Evolutionary conservation across 108 stramenopile genomes (phyloP), one percentile per base, ranked within the genome.

Genomic region (Cyclotella choctawhatcheeana): DNA sequence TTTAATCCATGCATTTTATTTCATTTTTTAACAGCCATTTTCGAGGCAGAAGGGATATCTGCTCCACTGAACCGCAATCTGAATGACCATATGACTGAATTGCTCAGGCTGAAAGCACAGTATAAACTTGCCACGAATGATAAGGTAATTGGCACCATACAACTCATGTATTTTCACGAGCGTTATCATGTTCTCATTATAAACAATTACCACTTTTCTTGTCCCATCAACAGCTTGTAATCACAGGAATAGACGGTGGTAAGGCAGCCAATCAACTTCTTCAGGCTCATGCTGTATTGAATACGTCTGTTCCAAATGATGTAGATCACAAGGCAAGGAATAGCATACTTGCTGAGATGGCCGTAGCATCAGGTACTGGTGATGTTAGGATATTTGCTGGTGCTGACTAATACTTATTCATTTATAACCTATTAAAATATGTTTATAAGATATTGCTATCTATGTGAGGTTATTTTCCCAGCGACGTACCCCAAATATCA

Each of bases 401-500:
- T 0, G 17, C 1, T 47, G 51, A 17, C 29, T n/a, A n/a, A n/a
- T n/a, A n/a, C n/a, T n/a, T n/a, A n/a, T n/a, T n/a, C n/a, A n/a
- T n/a, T n/a, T n/a, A n/a, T n/a, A n/a, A n/a, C n/a, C n/a, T n/a
- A n/a, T n/a, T n/a, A n/a, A n/a, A n/a, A n/a, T n/a, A n/a, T n/a
- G n/a, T n/a, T n/a, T n/a, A n/a, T n/a, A n/a, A n/a, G n/a, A n/a
- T n/a, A n/a, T n/a, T n/a, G n/a, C n/a, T n/a, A n/a, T n/a, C n/a
- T n/a, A n/a, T n/a, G n/a, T n/a, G n/a, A n/a, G n/a, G n/a, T n/a
- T n/a, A n/a, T n/a, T n/a, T n/a, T 40, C 47, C 47, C 8, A 48
- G 47, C 4, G 47, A 48, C 12, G 8, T 48, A 4, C 85, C 85
- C 85, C 86, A 90, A 48, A 88, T 83, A 29, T 87, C 82, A 29